Base-by-base conservation (phyloP, 768 basidiomycete genomes). In the Stropharia rugosoannulata region DNA sequence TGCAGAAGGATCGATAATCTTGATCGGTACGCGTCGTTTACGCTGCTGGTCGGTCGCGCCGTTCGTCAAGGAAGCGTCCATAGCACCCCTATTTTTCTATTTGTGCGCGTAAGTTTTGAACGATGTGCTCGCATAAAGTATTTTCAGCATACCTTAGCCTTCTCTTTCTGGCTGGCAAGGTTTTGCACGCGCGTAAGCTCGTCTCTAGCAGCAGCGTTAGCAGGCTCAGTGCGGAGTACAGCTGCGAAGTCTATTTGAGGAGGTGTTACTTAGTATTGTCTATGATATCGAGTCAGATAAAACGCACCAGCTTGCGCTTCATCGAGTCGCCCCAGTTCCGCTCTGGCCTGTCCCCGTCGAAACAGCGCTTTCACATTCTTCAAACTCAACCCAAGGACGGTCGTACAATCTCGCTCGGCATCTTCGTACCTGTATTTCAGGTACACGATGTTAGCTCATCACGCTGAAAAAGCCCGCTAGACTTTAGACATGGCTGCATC, bases 281-380 rank as follows among this genome's bases (percentile, higher is more conserved):
- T 32, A 32, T 1, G 38, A 16, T 52, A 2, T 16, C 27, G 25
- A 13, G 10, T 22, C 22, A 5, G 0, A 32, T 10, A 16, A 46
- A 16, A 47, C 58, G 15, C 59, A 87, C 94, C 93, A 62, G 75
- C 69, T 47, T 78, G 75, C 1, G 91, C 93, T 2, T 83, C 87
- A 2, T 70, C 63, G 9, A 84, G 62, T 45, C 79, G 80, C 19
- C 74, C 81, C 59, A 89, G 63, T 3, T 73, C 84, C 11, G 76
- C 68, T 42, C 87, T 74, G 1, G 93, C 92, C 66, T 95, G 87
- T 0, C 80, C 87, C 64, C 93, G 75, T 57, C 94, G 75, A 64
- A 89, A 96, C 35, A 90, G 65, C 0, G 86, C 94, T 60, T 96
- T 96, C 22, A 87, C 83, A 62, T 91, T 94, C 25, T 73, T 73